phyloP scores from a whole-genome alignment of 352 stramenopile genomes.

The Porosira glacialis region DNA sequence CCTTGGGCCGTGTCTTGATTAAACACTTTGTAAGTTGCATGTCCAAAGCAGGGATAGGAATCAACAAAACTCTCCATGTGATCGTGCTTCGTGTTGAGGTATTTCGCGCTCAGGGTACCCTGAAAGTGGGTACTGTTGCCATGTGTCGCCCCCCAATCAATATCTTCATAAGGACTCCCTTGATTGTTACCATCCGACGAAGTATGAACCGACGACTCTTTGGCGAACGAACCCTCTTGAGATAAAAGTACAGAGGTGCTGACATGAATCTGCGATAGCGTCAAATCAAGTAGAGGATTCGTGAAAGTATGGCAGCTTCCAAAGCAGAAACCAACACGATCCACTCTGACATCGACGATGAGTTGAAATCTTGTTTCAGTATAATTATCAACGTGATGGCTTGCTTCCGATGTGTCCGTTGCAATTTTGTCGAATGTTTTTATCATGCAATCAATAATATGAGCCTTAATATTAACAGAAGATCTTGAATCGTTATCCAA shows the following conservation, averaged over 20 bases:
- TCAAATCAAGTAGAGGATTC: slow-evolving; percentile 23
- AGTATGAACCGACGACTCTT: slow-evolving; percentile 19
- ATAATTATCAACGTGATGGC: neutral
- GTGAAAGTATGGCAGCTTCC: slow-evolving; percentile 39
- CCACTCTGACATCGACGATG: slow-evolving; percentile 15
- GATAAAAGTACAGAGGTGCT: neutral
- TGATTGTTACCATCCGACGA: slow-evolving; percentile 6
- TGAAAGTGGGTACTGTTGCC: slow-evolving; percentile 30
- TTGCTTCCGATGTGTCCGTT: neutral
- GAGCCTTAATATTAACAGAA: slow-evolving; percentile 5
- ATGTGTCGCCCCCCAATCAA: neutral
- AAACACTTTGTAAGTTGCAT: slow-evolving; percentile 23
- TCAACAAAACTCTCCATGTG: slow-evolving; percentile 52
- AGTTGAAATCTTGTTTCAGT: neutral
- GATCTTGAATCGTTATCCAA: slow-evolving; percentile 37
- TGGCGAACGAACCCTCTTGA: neutral
- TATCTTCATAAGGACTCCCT: slow-evolving; percentile 9
- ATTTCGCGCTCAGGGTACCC: slow-evolving; percentile 23
- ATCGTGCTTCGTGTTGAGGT: slow-evolving; percentile 51
- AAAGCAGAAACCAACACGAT: slow-evolving; percentile 16
- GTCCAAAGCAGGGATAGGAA: slow-evolving; percentile 32
- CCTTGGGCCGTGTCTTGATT: slow-evolving; percentile 5
- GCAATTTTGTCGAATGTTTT: slow-evolving; percentile 29
- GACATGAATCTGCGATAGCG: slow-evolving; percentile 7
- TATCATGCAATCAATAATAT: slow-evolving; percentile 28